These are phyloP conservation scores for Penicillium roqueforti DNA, from an alignment of 495 filamentous ascomycete species.

Conservation along the genomic window DNA sequence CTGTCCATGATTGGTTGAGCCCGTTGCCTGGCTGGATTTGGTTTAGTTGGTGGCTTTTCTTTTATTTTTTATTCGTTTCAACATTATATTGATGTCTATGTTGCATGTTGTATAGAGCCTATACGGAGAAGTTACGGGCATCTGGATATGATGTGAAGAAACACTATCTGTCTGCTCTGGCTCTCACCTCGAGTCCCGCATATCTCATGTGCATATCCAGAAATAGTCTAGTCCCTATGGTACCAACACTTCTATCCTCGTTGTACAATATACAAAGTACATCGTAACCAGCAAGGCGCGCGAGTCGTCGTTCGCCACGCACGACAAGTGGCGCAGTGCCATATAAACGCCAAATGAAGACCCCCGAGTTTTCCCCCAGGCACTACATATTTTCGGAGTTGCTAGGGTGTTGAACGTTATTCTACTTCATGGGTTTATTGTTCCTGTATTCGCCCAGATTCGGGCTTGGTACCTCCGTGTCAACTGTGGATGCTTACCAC, in stretches of 20 bases:
- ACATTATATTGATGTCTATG: neutral
- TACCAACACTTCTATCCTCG: neutral
- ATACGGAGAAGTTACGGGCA: too few species aligned
- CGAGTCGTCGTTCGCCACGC: conserved; percentile 5
- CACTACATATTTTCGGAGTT: conserved; percentile 12
- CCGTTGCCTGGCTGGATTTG: neutral
- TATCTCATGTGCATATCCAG: neutral
- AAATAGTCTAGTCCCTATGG: neutral
- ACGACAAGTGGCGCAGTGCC: conserved; percentile 23
- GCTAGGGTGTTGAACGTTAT: neutral
- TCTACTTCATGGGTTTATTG: neutral
- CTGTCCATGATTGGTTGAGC: conserved; percentile 8
- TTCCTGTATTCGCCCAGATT: neutral
- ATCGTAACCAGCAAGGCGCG: neutral
- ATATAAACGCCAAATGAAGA: conserved; percentile 2
- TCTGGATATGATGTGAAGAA: too few species aligned
- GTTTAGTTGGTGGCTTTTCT: conserved; percentile 1
- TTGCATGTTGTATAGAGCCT: neutral
- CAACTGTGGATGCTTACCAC: neutral
- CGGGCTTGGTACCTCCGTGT: neutral
- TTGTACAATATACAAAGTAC: neutral
- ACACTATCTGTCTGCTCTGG: neutral
- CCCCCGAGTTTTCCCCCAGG: neutral
- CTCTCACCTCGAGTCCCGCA: neutral
- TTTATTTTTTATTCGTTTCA: neutral